Evolutionary conservation across 192 early-diverging fungal species (phyloP), one percentile per base, ranked within the genome.

Genomic region (Paraglomus occultum): DNA sequence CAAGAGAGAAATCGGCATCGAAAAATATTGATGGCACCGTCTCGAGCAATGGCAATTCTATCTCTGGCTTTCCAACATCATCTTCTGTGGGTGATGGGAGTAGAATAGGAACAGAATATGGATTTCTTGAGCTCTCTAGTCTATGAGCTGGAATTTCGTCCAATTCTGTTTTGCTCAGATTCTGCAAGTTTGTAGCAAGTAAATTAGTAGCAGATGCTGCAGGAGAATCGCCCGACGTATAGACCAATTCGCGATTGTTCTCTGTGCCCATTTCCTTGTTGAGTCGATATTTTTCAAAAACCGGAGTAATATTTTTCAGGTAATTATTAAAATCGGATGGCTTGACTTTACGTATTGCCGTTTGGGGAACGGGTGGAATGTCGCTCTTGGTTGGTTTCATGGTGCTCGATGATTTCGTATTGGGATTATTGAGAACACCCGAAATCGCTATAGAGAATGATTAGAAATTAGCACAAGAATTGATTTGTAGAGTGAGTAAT

Each of bases 1-100:
- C 88, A 22, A 98, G 84, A 60, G 90, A 89, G 71, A 99, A 98
- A 39, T 85, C 76, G 9, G 85, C 80, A 18, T 93, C 83, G 48
- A 96, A 93, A 75, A 95, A 99, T 50, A 98, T 85, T 0, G 86
- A 72, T 10, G 97, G 97, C 2, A 99, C 90, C 8, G 88, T 89
- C 53, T 89, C 88, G 6, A 97, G 84, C 22, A 88, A 79, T 0
- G 89, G 92, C n/a, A 88, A 73, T 64, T 89, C 89, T 23, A 79
- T 72, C 53, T 55, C 64, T 4, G 74, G 69, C n/a, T 72, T 72
- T 20, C 80, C 73, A 0, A 81, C 75, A 12, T 77, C 59, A 14
- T 71, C 46, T 58, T 80, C 77, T n/a, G 79, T 57, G 6, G 76
- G 61, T 51, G 4, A 74, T 20, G 18, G 79, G 58, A 52, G 62